phyloP scores from a whole-genome alignment of 1,284 basidiomycete species.

The Moesziomyces parantarcticus region DNA sequence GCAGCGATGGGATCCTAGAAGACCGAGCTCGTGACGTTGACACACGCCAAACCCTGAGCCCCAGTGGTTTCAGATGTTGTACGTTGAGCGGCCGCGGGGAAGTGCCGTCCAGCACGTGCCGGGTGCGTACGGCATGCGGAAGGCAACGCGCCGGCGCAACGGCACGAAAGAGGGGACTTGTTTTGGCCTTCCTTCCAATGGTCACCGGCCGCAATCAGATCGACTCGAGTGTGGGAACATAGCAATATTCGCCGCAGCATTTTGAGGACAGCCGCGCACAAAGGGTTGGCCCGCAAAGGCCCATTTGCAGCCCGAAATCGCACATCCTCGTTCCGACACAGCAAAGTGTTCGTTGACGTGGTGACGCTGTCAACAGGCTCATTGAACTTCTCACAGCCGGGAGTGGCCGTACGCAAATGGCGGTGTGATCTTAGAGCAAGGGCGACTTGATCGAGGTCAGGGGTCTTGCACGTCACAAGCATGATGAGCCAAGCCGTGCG shows the following conservation, averaged over 20 bases:
- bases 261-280: neutral
- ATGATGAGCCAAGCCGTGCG: conserved; percentile 4
- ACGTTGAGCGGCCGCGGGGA: neutral
- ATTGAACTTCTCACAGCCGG: too few relatives aligned
- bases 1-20: neutral
- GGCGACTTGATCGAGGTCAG: neutral
- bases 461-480: too few relatives aligned
- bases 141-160: neutral
- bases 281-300: neutral
- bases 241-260: neutral
- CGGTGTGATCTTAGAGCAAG: neutral
- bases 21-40: neutral
- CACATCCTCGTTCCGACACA: conserved; percentile 1
- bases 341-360: neutral
- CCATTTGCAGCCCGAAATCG: neutral
- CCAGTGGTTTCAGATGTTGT: neutral
- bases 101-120: neutral
- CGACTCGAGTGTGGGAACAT: conserved; percentile 21
- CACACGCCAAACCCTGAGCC: neutral
- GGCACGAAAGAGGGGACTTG: conserved; percentile 8
- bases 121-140: neutral
- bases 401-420: neutral
- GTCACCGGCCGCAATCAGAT: conserved; percentile 5
- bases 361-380: too few relatives aligned
- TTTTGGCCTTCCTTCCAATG: neutral